Conservation (phyloP, 2,329 filamentous ascomycete genomes). For the Fusarium multiceps region DNA sequence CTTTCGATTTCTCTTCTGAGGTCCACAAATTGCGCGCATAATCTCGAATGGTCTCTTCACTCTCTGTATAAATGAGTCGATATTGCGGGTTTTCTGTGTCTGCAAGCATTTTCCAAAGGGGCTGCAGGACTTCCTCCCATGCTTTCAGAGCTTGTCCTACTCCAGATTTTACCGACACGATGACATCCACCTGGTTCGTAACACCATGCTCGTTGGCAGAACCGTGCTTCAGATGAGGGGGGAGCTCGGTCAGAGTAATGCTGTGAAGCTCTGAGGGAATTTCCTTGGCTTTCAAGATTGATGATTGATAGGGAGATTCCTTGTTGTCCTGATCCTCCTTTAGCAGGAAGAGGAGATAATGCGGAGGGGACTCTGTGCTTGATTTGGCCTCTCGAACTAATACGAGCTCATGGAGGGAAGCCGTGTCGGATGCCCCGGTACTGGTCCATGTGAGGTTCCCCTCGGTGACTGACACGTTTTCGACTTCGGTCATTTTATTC, state of each 20-base stretch:
- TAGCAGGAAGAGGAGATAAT: conserved; percentile 55
- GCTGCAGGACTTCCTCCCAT: conserved; percentile 66
- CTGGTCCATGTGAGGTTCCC: conserved; percentile 46
- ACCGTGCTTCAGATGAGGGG: conserved; percentile 50
- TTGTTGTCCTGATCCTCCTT: conserved; percentile 48
- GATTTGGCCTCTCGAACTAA: conserved; percentile 39
- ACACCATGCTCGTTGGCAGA: conserved; percentile 32
- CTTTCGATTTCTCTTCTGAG: conserved; percentile 49
- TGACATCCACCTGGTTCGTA: conserved; percentile 63
- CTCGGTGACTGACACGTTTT: conserved; percentile 40
- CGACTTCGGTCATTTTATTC: conserved; percentile 7
- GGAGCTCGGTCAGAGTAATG: conserved; percentile 53
- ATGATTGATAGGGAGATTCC: conserved; percentile 46
- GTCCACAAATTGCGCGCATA: conserved; percentile 62
- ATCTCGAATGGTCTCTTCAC: conserved; percentile 70
- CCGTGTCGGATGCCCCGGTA: conserved; percentile 19
- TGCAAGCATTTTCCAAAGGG: conserved; percentile 62
- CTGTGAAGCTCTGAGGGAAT: conserved; percentile 53
- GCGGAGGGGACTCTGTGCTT: neutral
- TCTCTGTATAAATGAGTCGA: conserved; percentile 70
- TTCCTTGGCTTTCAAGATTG: conserved; percentile 45
- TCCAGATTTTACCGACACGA: conserved; percentile 76
- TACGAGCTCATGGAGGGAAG: conserved; percentile 45
- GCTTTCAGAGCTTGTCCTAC: conserved; percentile 66
- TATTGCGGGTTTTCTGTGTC: conserved; percentile 8